Evolutionary conservation across 2,329 filamentous ascomycete species (phyloP), one percentile per base, ranked within the genome.

Genomic region (Cladosporium oxysporum): DNA sequence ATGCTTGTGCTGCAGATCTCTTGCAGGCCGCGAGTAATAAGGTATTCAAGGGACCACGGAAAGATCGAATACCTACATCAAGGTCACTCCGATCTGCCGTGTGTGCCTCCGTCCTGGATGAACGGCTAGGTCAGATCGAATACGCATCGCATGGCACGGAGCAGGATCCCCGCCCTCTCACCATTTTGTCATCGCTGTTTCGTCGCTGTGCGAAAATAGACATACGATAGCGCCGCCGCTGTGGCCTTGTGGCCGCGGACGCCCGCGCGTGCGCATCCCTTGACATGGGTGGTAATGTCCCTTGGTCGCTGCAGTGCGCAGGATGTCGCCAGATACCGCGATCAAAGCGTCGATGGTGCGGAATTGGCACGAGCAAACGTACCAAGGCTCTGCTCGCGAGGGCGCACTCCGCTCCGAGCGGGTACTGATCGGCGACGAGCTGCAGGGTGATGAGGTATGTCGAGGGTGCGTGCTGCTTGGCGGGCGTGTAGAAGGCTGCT

Each of bases 1-100:
- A 55, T 58, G 53, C 53, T 58, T 58, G 53, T 37, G 21, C 26
- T 37, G 53, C 31, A 58, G 53, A 58, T 58, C 53, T 33, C 18
- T 31, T n/a, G 53, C 53, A 35, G 29, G 21, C 31, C 33, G 53
- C 33, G 33, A 58, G 50, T 31, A 53, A 53, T 28, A 18, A 21
- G 37, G 37, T 44, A 41, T 44, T 44, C 37, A n/a, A 44, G 37
- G 37, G 37, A 44, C 37, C 37, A 44, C 37, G 37, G 37, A 44
- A 44, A 44, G 37, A 44, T 44, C 49, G 49, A 58, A 8, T 33
- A 35, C n/a, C 53, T 31, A 53, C 50, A 53, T n/a, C 50, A n/a
- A 53, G 26, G 28, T 29, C 50, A 53, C 26, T 8, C 10, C 23
- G 28, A 28, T 26, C 14, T 28, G 49, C 18, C 50, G 50, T 28